Evolutionary conservation across 2,329 filamentous ascomycete species (phyloP).

Genomic region (Apiospora pterosperma): DNA sequence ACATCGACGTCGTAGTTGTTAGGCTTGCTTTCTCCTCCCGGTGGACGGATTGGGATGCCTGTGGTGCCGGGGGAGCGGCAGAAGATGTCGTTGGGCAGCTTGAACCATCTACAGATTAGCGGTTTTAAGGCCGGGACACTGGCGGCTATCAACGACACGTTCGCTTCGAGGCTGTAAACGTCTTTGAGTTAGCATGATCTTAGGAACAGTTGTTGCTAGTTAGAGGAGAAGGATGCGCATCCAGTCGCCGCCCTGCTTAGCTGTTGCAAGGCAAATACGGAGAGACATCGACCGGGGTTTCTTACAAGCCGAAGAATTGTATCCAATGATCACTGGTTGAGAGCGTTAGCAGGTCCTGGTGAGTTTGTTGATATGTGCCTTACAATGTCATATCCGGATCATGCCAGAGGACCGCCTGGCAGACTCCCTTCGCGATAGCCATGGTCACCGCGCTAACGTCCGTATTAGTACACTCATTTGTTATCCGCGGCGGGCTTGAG

Average conservation of each 20-base stretch:
- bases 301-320: conserved; percentile 12
- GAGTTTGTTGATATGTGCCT: too few relatives aligned
- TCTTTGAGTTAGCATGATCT: too few relatives aligned
- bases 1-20: not conserved
- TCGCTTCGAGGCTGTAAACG: conserved; percentile 6
- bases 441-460: conserved; percentile 7
- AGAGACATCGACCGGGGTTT: too few relatives aligned
- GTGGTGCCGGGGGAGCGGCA: not conserved
- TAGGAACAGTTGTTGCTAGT: too few relatives aligned
- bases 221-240: too few relatives aligned
- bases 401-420: not conserved
- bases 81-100: not conserved
- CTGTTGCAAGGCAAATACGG: too few relatives aligned
- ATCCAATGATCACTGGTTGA: conserved; percentile 6
- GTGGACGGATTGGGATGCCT: too few relatives aligned
- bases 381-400: not conserved
- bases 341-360: too few relatives aligned
- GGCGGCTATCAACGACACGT: conserved; percentile 7
- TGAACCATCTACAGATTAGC: not conserved
- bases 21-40: not conserved
- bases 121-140: conserved; percentile 7
- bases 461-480: too few relatives aligned
- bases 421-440: not conserved
- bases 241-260: too few relatives aligned
- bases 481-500: too few relatives aligned